Conservation (phyloP, 495 filamentous ascomycete genomes). For the Monascus purpureus region DNA sequence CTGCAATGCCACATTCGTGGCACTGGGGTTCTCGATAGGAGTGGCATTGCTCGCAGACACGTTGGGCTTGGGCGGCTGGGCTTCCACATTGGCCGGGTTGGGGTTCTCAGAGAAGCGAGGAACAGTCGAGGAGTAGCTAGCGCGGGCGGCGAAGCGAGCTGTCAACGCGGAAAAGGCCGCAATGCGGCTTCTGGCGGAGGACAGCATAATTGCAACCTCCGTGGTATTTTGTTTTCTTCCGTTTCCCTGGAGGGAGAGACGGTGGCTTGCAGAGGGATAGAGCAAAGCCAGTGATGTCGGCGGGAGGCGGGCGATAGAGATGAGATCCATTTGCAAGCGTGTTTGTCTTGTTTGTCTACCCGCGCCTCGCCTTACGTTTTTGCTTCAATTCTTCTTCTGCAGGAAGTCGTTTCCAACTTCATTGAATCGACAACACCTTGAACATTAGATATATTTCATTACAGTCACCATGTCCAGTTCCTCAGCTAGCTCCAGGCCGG, state of each 20-base stretch:
- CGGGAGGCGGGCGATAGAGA: too few species aligned
- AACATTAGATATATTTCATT: too few species aligned
- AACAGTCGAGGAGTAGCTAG: slow-evolving; percentile 34
- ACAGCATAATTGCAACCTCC: slow-evolving; percentile 38
- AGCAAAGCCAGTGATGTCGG: too few species aligned
- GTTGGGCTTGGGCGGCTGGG: slow-evolving; percentile 34
- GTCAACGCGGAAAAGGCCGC: slow-evolving; percentile 24
- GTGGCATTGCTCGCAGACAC: slow-evolving; percentile 48
- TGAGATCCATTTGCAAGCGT: too few species aligned
- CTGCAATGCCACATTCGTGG: slow-evolving; percentile 30
- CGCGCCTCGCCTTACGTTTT: too few species aligned
- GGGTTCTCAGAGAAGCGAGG: slow-evolving; percentile 35
- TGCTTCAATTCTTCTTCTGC: too few species aligned
- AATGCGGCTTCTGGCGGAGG: slow-evolving; percentile 37
- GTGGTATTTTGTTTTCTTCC: too few species aligned
- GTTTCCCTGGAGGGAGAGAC: too few species aligned
- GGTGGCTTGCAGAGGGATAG: too few species aligned
- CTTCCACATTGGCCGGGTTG: slow-evolving; percentile 28
- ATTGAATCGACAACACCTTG: too few species aligned
- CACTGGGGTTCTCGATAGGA: slow-evolving; percentile 34
- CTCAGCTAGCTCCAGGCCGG: slow-evolving; percentile 22
- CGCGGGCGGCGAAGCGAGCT: slow-evolving; percentile 23
- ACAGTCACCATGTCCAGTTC: slow-evolving; percentile 24
- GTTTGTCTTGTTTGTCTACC: too few species aligned
- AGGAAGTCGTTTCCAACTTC: too few species aligned